Percentiles rank a stretch among this genome's conserved stretches.
Conservation (phyloP, 805 yeast species). For the Candida michaelii region DNA sequence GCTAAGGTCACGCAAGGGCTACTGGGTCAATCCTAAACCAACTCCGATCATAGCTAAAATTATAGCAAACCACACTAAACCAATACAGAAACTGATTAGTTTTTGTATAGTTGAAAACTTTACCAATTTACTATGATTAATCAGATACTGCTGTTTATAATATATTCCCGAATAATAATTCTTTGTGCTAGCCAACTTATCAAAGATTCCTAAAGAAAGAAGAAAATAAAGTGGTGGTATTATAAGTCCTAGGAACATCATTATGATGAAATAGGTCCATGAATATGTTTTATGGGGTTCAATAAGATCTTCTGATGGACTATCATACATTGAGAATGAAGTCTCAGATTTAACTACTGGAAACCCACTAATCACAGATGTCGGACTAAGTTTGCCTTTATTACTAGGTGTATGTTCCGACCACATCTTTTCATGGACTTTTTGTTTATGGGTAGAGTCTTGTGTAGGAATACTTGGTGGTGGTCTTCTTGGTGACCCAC, state of each 20-base stretch:
- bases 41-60: conserved; percentile 42
- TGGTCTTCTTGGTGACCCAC: conserved; percentile 11
- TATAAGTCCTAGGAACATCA: conserved; percentile 34
- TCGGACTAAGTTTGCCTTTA: neutral
- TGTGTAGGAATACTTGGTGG: conserved; percentile 18
- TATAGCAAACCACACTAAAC: conserved; percentile 32
- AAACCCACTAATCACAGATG: neutral
- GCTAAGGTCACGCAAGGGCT: too few species aligned
- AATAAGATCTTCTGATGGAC: neutral
- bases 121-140: conserved; percentile 7
- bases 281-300: conserved; percentile 8
- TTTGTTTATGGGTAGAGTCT: conserved; percentile 15
- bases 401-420: neutral
- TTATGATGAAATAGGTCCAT: conserved; percentile 20
- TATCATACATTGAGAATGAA: neutral
- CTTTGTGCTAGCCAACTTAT: conserved; percentile 18
- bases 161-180: conserved; percentile 13
- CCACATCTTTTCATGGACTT: conserved; percentile 21
- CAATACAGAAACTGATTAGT: conserved; percentile 27
- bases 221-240: conserved; percentile 41
- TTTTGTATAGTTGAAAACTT: conserved; percentile 29
- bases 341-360: conserved; percentile 1
- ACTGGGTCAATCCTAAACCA: conserved; percentile 30
- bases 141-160: conserved; percentile 16
- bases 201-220: conserved; percentile 35